Conservation (phyloP, 345 rosid genomes). For the Ceriops zippeliana region DNA sequence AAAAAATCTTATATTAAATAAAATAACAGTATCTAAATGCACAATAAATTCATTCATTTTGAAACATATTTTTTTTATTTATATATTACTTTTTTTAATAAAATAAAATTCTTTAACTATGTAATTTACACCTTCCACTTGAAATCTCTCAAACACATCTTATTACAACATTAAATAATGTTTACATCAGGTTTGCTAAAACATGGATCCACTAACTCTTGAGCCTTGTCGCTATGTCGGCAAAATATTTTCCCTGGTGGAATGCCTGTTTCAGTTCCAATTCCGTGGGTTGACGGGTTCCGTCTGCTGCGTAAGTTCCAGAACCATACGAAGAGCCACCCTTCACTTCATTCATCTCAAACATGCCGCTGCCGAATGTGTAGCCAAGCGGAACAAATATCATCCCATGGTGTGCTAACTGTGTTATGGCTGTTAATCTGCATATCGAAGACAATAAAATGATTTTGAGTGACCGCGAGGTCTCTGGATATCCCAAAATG, state of each 20-base stretch:
- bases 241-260: constrained; percentile 78
- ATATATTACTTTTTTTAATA: too few relatives aligned
- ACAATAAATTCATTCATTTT: too few relatives aligned
- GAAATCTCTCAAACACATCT: too few relatives aligned
- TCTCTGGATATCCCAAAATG: neutral
- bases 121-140: too few relatives aligned
- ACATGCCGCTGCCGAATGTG: constrained; percentile 83
- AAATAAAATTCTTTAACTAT: too few relatives aligned
- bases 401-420: constrained; percentile 88
- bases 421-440: constrained; percentile 84
- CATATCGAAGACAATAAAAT: constrained; percentile 2
- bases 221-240: constrained; percentile 79
- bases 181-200: neutral
- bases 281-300: constrained; percentile 71
- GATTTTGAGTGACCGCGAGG: neutral
- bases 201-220: constrained; percentile 15
- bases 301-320: constrained; percentile 90
- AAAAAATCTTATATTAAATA: too few relatives aligned
- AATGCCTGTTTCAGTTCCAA: constrained; percentile 80
- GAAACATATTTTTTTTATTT: too few relatives aligned
- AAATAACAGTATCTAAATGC: too few relatives aligned
- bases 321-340: constrained; percentile 94
- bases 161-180: neutral
- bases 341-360: constrained; percentile 80
- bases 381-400: constrained; percentile 84